These are phyloP conservation scores for Penicillium paxilli DNA, from an alignment of 495 filamentous ascomycete genomes.

Conservation along the genomic window DNA sequence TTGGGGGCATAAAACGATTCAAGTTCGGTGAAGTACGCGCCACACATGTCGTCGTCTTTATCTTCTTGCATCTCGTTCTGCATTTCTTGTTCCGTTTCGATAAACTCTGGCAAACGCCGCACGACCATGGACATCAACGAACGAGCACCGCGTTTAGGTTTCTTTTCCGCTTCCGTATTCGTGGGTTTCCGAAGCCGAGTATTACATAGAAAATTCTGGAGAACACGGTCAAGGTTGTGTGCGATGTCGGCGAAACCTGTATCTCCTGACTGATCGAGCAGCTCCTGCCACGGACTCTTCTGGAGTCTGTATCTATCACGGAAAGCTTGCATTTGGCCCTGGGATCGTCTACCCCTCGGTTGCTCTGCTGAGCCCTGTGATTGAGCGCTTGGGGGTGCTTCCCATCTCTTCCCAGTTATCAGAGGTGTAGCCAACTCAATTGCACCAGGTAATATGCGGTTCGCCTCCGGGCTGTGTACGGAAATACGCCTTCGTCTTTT, in stretches of 20 bases:
- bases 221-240: slow-evolving; percentile 35
- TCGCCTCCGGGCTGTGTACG: slow-evolving; percentile 40
- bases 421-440: slow-evolving; percentile 48
- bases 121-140: slow-evolving; percentile 68
- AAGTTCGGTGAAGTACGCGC: slow-evolving; percentile 64
- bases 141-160: slow-evolving; percentile 32
- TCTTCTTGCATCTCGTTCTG: slow-evolving; percentile 52
- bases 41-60: slow-evolving; percentile 46
- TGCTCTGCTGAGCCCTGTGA: slow-evolving; percentile 9
- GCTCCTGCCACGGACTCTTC: slow-evolving; percentile 43
- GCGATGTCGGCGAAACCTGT: slow-evolving; percentile 38
- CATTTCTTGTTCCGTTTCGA: slow-evolving; percentile 57
- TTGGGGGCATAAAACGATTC: slow-evolving; percentile 56
- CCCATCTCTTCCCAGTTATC: slow-evolving; percentile 39
- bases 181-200: slow-evolving; percentile 21
- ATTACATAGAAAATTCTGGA: slow-evolving; percentile 40
- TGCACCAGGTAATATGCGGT: slow-evolving; percentile 42
- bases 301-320: slow-evolving; percentile 25
- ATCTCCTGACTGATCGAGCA: slow-evolving; percentile 36
- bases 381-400: slow-evolving; percentile 16
- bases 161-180: neutral
- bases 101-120: slow-evolving; percentile 62
- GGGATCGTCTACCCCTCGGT: neutral
- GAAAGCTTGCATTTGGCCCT: slow-evolving; percentile 13
- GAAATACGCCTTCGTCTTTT: slow-evolving; percentile 31